phyloP scores from a whole-genome alignment of 202 grass and related monocot species.

The Panicum hallii region DNA sequence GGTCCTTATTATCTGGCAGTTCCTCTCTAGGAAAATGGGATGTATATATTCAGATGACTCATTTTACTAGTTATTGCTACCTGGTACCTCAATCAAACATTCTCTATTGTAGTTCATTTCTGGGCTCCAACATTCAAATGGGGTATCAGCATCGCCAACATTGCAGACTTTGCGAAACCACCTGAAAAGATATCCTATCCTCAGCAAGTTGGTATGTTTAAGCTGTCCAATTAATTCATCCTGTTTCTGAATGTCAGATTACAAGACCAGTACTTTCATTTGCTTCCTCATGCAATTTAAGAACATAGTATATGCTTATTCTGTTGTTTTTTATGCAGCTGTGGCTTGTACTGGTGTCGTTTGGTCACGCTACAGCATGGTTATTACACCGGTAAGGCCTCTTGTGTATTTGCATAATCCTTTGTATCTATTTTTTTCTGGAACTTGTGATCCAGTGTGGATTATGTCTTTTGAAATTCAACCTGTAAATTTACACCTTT shows the following conservation, averaged over 20 bases:
- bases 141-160: slow-evolving; percentile 91
- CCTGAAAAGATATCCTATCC: slow-evolving; percentile 96
- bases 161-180: slow-evolving; percentile 87
- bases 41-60: neutral
- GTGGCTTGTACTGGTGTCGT: slow-evolving; percentile 79
- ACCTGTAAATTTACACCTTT: slow-evolving; percentile 2
- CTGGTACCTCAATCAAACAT: slow-evolving; percentile 6
- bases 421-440: slow-evolving; percentile 7
- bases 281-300: neutral
- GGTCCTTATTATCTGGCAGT: neutral
- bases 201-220: slow-evolving; percentile 85
- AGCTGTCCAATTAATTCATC: neutral
- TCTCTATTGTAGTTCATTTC: slow-evolving; percentile 79
- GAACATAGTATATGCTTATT: slow-evolving; percentile 1
- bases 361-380: slow-evolving; percentile 85
- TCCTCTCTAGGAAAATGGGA: slow-evolving; percentile 13
- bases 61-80: slow-evolving; percentile 26
- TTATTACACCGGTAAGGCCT: slow-evolving; percentile 81
- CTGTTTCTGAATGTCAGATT: neutral
- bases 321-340: slow-evolving; percentile 52
- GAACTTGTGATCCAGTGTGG: neutral
- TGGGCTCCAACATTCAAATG: slow-evolving; percentile 98
- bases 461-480: slow-evolving; percentile 6
- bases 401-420: neutral
- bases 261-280: neutral